Evolutionary conservation across 768 basidiomycete species (phyloP).

Genomic region (Suillus occidentalis): DNA sequence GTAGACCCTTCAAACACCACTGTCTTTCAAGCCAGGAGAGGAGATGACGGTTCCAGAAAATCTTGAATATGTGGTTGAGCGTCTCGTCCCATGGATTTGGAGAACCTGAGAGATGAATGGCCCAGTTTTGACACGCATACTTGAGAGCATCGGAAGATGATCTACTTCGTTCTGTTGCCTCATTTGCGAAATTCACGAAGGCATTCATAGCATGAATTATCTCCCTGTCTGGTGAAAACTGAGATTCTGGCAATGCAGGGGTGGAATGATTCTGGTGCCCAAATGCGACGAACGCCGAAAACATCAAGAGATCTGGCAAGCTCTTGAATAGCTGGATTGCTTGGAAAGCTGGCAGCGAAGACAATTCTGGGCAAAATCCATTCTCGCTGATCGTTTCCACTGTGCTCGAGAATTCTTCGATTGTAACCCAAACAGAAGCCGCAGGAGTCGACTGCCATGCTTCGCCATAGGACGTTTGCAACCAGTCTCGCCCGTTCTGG

Average conservation of each 20-base stretch:
- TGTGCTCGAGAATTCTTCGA: neutral
- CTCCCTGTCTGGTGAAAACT: neutral
- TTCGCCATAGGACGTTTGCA: neutral
- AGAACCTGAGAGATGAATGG: neutral
- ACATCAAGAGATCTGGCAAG: neutral
- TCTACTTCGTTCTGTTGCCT: neutral
- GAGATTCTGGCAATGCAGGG: neutral
- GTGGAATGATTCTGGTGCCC: neutral
- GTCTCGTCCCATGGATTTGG: neutral
- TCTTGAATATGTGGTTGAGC: neutral
- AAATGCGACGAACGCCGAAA: neutral
- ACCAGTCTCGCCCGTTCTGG: neutral
- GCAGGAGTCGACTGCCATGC: neutral
- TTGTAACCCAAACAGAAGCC: neutral
- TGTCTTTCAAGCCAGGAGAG: neutral
- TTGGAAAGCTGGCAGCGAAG: neutral
- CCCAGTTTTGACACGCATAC: constrained; percentile 1
- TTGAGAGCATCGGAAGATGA: neutral
- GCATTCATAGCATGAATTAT: neutral
- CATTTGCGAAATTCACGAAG: neutral
- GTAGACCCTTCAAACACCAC: constrained; percentile 1
- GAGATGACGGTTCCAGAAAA: neutral
- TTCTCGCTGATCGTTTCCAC: neutral
- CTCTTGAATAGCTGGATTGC: neutral
- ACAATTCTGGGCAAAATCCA: neutral